Evolutionary conservation across 345 rosid genomes (phyloP), one percentile per base, ranked within the genome.

Genomic region (Rhizophora mangle): DNA sequence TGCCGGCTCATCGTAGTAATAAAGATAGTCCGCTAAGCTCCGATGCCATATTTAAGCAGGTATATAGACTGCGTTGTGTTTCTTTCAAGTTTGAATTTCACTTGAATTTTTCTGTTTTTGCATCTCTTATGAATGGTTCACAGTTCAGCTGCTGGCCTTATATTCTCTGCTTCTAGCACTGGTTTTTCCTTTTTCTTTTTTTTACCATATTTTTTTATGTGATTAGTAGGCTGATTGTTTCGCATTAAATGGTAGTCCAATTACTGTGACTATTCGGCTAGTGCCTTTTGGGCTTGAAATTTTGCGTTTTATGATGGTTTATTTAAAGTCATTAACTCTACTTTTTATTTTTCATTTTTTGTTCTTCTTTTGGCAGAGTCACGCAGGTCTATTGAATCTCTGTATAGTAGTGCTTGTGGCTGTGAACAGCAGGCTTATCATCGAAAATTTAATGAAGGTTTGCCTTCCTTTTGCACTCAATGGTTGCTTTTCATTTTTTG

Each of bases 341-440:
- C 4, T 3, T 21, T 15, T 21, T 43, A 26, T 18, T 21, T 24
- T 32, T 24, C 5, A 24, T 72, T 15, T 13, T 15, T 54, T 51
- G 9, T 21, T 26, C 21, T 34, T 24, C 6, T 24, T 72, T 16
- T 31, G 78, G 74, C 89, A 96, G 99, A 96, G 99, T 73, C 99
- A 96, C 77, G 99, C 99, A 8, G 99, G 98, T 63, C 87, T 96
- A 52, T 92, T 92, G 83, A 95, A 95, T 78, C 89, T 95, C 3
- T 92, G 99, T 76, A 83, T 95, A 80, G 99, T 95, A 56, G 98
- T 95, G 76, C 97, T 95, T 69, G 77, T 95, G 69, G 99, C 99
- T 24, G 98, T 95, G 15, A 95, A 95, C 87, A 82, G 98, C 86
- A 79, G 99, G 78, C 98, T 95, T 69, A 95, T 92, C 81, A 95